Conservation (phyloP, 2,329 filamentous ascomycete genomes). For the Beauveria brongniartii region DNA sequence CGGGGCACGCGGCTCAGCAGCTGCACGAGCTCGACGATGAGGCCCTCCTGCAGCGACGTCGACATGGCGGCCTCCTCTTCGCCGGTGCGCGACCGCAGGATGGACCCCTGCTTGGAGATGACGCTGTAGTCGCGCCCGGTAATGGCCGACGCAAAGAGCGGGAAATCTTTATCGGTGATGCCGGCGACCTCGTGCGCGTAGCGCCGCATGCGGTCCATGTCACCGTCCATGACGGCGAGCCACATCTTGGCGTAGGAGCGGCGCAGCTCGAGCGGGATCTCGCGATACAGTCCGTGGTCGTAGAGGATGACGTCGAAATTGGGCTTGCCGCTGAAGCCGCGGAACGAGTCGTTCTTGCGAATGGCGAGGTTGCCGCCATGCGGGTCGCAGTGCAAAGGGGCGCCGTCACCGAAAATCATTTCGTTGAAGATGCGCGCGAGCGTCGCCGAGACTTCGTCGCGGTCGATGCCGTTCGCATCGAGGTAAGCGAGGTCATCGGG, state of each 20-base stretch:
- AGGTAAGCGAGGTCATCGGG: slow-evolving; percentile 85
- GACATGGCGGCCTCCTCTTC: slow-evolving; percentile 85
- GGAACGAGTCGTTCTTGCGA: slow-evolving; percentile 58
- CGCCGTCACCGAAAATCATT: slow-evolving; percentile 91
- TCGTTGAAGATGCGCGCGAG: slow-evolving; percentile 94
- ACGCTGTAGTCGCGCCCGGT: slow-evolving; percentile 86
- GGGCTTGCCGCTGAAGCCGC: slow-evolving; percentile 39
- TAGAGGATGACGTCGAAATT: slow-evolving; percentile 97
- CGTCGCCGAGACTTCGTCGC: slow-evolving; percentile 89
- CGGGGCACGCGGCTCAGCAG: slow-evolving; percentile 82
- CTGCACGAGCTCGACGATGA: slow-evolving; percentile 81
- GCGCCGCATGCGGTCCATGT: slow-evolving; percentile 76
- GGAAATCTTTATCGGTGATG: slow-evolving; percentile 82
- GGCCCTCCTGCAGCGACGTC: slow-evolving; percentile 73
- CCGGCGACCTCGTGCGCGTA: slow-evolving; percentile 86
- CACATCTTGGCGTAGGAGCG: slow-evolving; percentile 93
- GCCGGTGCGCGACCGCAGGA: slow-evolving; percentile 51
- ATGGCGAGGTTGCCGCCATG: slow-evolving; percentile 96
- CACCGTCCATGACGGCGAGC: slow-evolving; percentile 88
- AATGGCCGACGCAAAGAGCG: slow-evolving; percentile 91
- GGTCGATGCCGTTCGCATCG: slow-evolving; percentile 78
- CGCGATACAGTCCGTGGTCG: slow-evolving; percentile 92
- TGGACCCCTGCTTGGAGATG: slow-evolving; percentile 52
- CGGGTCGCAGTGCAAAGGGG: slow-evolving; percentile 91
- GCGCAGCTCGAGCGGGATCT: slow-evolving; percentile 71